phyloP scores from a whole-genome alignment of 2,329 filamentous ascomycete species.

The Paecilomyces sp. region DNA sequence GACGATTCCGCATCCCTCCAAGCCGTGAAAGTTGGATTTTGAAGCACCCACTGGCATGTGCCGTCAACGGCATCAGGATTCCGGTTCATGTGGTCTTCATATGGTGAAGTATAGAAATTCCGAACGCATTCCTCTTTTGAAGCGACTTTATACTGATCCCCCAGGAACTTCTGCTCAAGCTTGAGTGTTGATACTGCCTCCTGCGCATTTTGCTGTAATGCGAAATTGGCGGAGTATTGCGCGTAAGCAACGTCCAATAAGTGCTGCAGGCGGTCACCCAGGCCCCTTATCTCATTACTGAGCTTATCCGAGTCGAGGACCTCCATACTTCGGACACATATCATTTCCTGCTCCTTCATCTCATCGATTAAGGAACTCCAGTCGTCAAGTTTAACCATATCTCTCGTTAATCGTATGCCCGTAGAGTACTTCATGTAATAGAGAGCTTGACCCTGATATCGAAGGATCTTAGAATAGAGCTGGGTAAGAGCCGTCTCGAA shows the following conservation, averaged over 20 bases:
- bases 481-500: conserved; percentile 2
- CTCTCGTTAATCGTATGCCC: background rate
- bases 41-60: conserved; percentile 15
- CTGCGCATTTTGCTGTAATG: background rate
- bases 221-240: background rate
- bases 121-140: background rate
- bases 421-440: conserved; percentile 3
- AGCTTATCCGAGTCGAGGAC: background rate
- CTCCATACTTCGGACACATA: background rate
- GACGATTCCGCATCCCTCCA: conserved; percentile 13
- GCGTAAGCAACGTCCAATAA: background rate
- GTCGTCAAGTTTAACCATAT: conserved; percentile 3
- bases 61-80: conserved; percentile 6
- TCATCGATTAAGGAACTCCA: conserved; percentile 1
- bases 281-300: background rate
- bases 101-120: conserved; percentile 7
- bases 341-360: background rate
- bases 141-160: background rate
- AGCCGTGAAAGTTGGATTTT: conserved; percentile 6
- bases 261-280: background rate
- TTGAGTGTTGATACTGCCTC: background rate
- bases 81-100: conserved; percentile 11
- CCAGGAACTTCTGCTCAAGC: background rate
- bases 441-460: conserved; percentile 8
- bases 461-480: conserved; percentile 6